Conservation (phyloP, 2,329 filamentous ascomycete genomes). For the Dothistroma septosporum region DNA sequence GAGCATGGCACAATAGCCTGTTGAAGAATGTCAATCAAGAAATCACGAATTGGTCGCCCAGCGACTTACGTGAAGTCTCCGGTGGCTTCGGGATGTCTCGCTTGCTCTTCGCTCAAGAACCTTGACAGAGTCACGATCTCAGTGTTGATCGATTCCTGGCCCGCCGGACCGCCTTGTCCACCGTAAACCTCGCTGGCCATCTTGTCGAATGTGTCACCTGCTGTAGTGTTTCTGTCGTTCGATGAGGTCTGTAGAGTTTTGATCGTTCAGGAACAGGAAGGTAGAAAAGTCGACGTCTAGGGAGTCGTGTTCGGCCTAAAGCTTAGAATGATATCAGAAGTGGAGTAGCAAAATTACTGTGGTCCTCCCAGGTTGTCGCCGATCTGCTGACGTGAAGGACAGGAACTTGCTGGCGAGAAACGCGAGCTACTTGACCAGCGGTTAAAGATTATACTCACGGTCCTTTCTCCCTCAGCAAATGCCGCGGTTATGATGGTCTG, state of each 20-base stretch:
- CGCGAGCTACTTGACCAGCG: constrained; percentile 7
- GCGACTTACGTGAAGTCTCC: constrained; percentile 90
- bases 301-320: constrained; percentile 10
- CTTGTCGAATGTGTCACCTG: not conserved
- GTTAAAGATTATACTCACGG: constrained; percentile 16
- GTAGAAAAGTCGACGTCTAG: not conserved
- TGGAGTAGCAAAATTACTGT: constrained; percentile 19
- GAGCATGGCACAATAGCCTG: constrained; percentile 90
- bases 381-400: constrained; percentile 6
- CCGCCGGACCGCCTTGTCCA: constrained; percentile 18
- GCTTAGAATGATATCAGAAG: constrained; percentile 28
- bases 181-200: constrained; percentile 6
- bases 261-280: not conserved
- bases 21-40: constrained; percentile 18
- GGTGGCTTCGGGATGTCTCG: constrained; percentile 87
- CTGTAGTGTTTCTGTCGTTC: not conserved
- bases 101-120: constrained; percentile 93
- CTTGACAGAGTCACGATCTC: constrained; percentile 93
- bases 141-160: constrained; percentile 80
- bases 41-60: not conserved
- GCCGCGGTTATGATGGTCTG: constrained; percentile 17
- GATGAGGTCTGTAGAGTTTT: not conserved
- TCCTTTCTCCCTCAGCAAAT: constrained; percentile 12
- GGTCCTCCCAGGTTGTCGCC: not conserved
- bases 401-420: constrained; percentile 3